Conservation (phyloP, 202 grass and related monocot species). For the Carex sylvatica region DNA sequence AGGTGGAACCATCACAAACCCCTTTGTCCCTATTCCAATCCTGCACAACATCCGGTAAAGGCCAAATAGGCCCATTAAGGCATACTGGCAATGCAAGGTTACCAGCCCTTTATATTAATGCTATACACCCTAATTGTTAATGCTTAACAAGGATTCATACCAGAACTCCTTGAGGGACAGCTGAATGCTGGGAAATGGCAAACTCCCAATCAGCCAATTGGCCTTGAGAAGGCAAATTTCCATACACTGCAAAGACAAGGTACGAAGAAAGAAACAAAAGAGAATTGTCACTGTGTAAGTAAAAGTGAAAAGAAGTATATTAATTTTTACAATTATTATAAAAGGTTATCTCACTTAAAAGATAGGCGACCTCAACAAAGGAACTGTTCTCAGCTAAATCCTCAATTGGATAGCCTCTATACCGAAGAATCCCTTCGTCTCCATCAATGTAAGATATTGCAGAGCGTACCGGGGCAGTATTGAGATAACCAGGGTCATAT, state of each 20-base stretch:
- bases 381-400: conserved; percentile 82
- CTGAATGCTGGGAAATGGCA: conserved; percentile 89
- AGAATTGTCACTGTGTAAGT: neutral
- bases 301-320: neutral
- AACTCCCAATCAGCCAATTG: conserved; percentile 85
- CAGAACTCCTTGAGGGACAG: conserved; percentile 87
- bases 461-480: conserved; percentile 74
- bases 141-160: conserved; percentile 29
- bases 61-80: neutral
- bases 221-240: conserved; percentile 70
- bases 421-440: conserved; percentile 96
- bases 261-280: conserved; percentile 9
- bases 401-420: conserved; percentile 95
- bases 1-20: neutral
- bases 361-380: conserved; percentile 75
- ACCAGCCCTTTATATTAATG: neutral
- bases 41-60: neutral
- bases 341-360: conserved; percentile 56
- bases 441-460: conserved; percentile 89
- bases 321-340: neutral
- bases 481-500: conserved; percentile 93
- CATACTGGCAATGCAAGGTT: neutral
- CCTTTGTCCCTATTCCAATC: neutral
- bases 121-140: neutral
- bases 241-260: conserved; percentile 51